A percentile compares a stretch with the other conserved stretches of the same genome.
Evolutionary conservation across 176 grass and related monocot genomes (phyloP).

Genomic region (sorghum (Sorghum bicolor)): DNA sequence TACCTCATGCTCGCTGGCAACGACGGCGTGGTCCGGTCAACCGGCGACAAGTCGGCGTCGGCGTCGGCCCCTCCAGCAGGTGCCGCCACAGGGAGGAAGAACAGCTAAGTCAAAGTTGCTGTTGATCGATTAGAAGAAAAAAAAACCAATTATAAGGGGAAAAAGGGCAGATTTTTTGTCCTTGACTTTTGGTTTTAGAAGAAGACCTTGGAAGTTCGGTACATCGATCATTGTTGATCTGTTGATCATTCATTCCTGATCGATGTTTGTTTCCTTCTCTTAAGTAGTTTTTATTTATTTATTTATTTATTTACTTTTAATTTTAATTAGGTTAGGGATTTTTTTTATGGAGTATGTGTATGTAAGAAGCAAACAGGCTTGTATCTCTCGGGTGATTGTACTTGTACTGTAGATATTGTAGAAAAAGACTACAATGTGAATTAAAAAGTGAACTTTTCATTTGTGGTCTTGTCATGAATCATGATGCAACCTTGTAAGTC

Average conservation of each 20-base stretch:
- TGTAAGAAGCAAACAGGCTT: background rate
- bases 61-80: too few species aligned
- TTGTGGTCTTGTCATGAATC: background rate
- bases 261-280: background rate
- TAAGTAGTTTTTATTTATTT: background rate
- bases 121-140: background rate
- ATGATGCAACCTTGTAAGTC: background rate
- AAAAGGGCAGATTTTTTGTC: background rate
- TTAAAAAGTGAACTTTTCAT: background rate
- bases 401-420: too few species aligned
- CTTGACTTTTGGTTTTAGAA: background rate
- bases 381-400: background rate
- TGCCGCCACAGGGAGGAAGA: background rate
- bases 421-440: background rate
- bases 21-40: conserved; percentile 44
- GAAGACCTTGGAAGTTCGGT: background rate
- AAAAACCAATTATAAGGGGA: background rate
- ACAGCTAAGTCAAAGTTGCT: background rate
- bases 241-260: background rate
- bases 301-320: background rate
- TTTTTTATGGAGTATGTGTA: background rate
- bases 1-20: conserved; percentile 77
- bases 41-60: background rate
- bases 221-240: background rate
- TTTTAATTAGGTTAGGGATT: background rate